These are phyloP conservation scores for Pichia sp. DNA, from an alignment of 1,139 yeast genomes.

Conservation along the genomic window DNA sequence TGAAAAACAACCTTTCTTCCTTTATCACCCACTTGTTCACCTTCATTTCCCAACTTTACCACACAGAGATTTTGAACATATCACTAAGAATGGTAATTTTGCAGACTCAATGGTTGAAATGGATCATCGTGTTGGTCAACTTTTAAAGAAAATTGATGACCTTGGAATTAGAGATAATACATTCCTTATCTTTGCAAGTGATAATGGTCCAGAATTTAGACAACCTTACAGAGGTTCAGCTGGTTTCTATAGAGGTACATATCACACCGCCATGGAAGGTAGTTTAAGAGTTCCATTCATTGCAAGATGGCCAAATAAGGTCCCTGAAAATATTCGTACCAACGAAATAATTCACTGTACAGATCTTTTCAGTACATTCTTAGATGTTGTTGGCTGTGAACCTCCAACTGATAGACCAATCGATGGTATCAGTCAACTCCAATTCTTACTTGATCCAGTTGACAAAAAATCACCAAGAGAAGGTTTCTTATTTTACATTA, in stretches of 20 bases:
- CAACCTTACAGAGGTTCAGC: constrained; percentile 6
- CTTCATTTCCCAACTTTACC: constrained; percentile 6
- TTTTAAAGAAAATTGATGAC: constrained; percentile 2
- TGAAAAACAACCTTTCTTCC: constrained; percentile 1
- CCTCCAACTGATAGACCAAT: constrained; percentile 4
- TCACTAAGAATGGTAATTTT: constrained; percentile 6
- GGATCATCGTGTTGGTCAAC: constrained; percentile 6
- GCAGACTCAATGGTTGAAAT: constrained; percentile 8
- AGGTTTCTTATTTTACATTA: constrained; percentile 3
- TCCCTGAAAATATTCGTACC: background rate
- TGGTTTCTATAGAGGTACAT: constrained; percentile 4
- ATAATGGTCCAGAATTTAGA: constrained; percentile 7
- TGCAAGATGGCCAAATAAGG: constrained; percentile 5
- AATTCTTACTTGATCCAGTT: constrained; percentile 4
- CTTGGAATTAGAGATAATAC: constrained; percentile 5
- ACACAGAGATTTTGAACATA: constrained; percentile 3
- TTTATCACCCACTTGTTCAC: constrained; percentile 1
- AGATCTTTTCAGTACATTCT: constrained; percentile 1
- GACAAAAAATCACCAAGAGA: constrained; percentile 2
- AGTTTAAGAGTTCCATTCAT: constrained; percentile 7
- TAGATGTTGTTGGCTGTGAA: background rate
- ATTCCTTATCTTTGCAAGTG: constrained; percentile 5
- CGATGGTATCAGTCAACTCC: constrained; percentile 2
- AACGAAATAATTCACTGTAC: constrained; percentile 5
- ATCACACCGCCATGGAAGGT: constrained; percentile 8